Percentiles rank a stretch among this genome's conserved stretches.
Evolutionary conservation across 345 rosid species (phyloP).

Genomic region (Lenwebbia sp.): DNA sequence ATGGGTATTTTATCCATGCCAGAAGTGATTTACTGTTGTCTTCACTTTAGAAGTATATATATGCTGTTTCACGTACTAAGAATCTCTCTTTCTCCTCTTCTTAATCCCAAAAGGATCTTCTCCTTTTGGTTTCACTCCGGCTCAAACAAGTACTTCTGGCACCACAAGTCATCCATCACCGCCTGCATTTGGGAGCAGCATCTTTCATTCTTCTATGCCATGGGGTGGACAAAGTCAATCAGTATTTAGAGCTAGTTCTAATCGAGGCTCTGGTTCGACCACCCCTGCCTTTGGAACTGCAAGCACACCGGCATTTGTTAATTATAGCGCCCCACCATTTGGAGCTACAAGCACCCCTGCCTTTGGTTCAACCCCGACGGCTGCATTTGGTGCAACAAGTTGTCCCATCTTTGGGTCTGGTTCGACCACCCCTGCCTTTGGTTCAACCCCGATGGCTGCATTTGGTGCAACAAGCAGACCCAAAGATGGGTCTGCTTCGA

Average conservation of each 20-base stretch:
- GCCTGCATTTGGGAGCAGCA: slow-evolving; percentile 39
- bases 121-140: slow-evolving; percentile 43
- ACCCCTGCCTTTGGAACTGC: slow-evolving; percentile 52
- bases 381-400: too few relatives aligned
- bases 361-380: slow-evolving; percentile 37
- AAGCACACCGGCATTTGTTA: slow-evolving; percentile 10
- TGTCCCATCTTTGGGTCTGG: too few relatives aligned
- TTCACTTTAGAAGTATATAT: background rate
- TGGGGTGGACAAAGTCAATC: slow-evolving; percentile 57
- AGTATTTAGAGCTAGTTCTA: slow-evolving; percentile 47
- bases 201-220: slow-evolving; percentile 43
- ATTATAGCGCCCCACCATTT: slow-evolving; percentile 30
- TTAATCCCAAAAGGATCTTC: slow-evolving; percentile 34
- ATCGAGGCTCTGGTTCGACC: too few relatives aligned
- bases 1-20: slow-evolving; percentile 19
- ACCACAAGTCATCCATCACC: slow-evolving; percentile 4
- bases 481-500: too few relatives aligned
- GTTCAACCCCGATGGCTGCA: too few relatives aligned
- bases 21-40: background rate
- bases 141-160: slow-evolving; percentile 12
- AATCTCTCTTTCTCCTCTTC: background rate
- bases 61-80: background rate
- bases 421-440: too few relatives aligned
- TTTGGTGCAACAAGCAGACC: too few relatives aligned
- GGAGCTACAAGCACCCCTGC: slow-evolving; percentile 32